phyloP scores from a whole-genome alignment of 2,329 filamentous ascomycete genomes.

The Fusarium praegraminearum region DNA sequence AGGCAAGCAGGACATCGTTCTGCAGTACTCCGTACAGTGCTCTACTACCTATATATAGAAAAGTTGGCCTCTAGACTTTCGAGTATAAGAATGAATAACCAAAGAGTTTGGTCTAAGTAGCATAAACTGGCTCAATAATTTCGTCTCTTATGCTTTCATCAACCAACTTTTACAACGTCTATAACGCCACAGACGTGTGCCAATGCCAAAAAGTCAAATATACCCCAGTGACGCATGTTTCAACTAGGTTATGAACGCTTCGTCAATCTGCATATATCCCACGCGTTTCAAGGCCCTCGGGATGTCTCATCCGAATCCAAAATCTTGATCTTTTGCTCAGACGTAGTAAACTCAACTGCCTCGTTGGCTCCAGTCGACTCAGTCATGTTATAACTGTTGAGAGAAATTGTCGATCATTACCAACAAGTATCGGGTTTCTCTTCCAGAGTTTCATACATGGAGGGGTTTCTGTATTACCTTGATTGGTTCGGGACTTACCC shows the following conservation, averaged over 20 bases:
- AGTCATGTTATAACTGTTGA: background rate
- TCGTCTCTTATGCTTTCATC: background rate
- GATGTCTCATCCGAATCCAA: background rate
- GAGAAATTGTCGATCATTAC: background rate
- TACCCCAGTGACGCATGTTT: slow-evolving; percentile 9
- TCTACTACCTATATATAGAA: background rate
- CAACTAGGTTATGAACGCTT: background rate
- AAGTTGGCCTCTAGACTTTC: background rate
- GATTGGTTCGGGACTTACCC: background rate
- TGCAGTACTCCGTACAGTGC: background rate
- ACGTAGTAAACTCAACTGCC: background rate
- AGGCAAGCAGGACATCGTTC: slow-evolving; percentile 11
- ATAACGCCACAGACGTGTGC: slow-evolving; percentile 38
- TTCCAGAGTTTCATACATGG: background rate
- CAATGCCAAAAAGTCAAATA: slow-evolving; percentile 7
- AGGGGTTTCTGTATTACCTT: background rate
- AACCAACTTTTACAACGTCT: background rate
- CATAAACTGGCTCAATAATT: background rate
- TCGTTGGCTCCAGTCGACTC: background rate
- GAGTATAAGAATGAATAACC: background rate
- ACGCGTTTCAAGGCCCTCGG: background rate
- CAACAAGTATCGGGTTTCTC: background rate
- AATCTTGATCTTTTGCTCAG: background rate
- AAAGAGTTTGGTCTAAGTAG: background rate
- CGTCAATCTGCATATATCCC: slow-evolving; percentile 10